These are phyloP conservation scores for Candida tunisiensis DNA, from an alignment of 1,139 yeast species.

Conservation along the genomic window DNA sequence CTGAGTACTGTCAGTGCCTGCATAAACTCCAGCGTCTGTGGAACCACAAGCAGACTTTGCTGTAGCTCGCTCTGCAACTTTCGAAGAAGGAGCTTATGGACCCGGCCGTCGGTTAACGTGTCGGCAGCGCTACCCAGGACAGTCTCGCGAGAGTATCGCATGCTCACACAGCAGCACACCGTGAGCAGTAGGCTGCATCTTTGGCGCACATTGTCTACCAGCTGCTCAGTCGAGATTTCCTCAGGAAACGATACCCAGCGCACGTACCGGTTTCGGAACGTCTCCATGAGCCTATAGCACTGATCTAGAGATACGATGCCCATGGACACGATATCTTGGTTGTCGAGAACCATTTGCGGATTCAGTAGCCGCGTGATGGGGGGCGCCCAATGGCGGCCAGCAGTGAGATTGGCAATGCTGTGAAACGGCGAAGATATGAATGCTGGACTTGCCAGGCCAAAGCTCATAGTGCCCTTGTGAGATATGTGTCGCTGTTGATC, in stretches of 20 bases:
- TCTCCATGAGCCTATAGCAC: conserved; percentile 32
- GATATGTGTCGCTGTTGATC: too few relatives aligned
- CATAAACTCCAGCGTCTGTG: conserved; percentile 37
- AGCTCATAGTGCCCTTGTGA: too few relatives aligned
- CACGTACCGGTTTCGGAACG: conserved; percentile 52
- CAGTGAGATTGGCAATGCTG: conserved; percentile 24
- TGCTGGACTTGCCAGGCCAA: conserved; percentile 27
- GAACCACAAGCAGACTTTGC: conserved; percentile 24
- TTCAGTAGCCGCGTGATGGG: conserved; percentile 28
- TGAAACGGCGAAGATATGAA: conserved; percentile 34
- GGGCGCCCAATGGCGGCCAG: conserved; percentile 21
- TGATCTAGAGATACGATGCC: conserved; percentile 36
- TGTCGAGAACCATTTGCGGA: conserved; percentile 16
- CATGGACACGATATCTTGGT: conserved; percentile 28
- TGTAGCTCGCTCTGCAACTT: conserved; percentile 29
- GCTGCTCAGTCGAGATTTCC: conserved; percentile 28
- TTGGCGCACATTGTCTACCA: conserved; percentile 34
- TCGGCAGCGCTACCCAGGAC: too few relatives aligned
- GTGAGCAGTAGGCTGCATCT: conserved; percentile 50
- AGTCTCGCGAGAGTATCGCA: too few relatives aligned
- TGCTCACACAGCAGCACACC: conserved; percentile 44
- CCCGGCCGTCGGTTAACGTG: conserved; percentile 20
- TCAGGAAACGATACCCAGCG: conserved; percentile 67
- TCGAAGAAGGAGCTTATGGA: conserved; percentile 20
- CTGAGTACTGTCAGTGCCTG: conserved; percentile 50